phyloP scores from a whole-genome alignment of 352 stramenopile species.

The Globisporangium solare region DNA sequence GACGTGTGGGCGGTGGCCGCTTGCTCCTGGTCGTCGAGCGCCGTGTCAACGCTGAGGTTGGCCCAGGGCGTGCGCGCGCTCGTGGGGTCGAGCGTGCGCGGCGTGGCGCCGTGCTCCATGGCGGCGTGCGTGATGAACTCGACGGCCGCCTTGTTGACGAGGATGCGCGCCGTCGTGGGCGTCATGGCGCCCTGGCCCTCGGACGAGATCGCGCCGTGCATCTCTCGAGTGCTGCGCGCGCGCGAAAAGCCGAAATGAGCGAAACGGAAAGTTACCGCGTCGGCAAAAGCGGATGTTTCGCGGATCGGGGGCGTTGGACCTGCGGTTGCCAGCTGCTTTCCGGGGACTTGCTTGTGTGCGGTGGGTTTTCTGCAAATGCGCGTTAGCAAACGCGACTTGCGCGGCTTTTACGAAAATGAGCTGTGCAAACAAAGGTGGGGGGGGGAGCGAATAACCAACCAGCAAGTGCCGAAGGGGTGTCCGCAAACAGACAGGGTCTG shows the following conservation, averaged over 20 bases:
- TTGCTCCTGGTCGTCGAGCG: constrained; percentile 8
- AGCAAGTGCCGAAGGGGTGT: too few species aligned
- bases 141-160: constrained; percentile 43
- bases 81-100: constrained; percentile 41
- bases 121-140: constrained; percentile 13
- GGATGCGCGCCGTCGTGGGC: constrained; percentile 40
- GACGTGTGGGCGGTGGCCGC: too few species aligned
- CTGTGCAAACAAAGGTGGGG: background rate
- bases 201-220: constrained; percentile 69
- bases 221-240: constrained; percentile 2
- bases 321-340: background rate
- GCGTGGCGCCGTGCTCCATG: constrained; percentile 34
- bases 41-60: constrained; percentile 70
- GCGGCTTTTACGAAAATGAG: background rate
- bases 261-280: background rate
- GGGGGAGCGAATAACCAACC: too few species aligned
- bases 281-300: constrained; percentile 13
- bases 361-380: background rate
- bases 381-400: background rate
- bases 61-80: constrained; percentile 56
- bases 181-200: constrained; percentile 61
- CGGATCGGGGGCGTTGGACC: constrained; percentile 4
- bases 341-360: background rate
- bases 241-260: too few species aligned
- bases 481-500: background rate